Conservation (phyloP, 164 flowering plant genomes). For the Magnolia changhungtana region DNA sequence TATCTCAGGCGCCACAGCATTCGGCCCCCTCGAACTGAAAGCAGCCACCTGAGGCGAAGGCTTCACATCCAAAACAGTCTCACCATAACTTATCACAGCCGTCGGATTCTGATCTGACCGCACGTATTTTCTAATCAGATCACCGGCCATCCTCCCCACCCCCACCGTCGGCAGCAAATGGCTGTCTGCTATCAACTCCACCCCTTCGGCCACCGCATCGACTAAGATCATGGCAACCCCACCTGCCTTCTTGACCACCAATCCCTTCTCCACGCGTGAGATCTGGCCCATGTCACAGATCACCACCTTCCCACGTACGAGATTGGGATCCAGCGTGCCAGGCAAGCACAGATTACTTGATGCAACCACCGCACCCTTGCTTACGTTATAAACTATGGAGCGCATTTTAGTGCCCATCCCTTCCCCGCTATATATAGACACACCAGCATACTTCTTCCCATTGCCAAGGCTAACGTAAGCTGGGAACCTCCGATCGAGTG, state of each 20-base stretch:
- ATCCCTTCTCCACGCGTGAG: conserved; percentile 81
- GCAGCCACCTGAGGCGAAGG: conserved; percentile 93
- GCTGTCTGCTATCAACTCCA: conserved; percentile 78
- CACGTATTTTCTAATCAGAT: conserved; percentile 50
- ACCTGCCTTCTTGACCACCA: conserved; percentile 72
- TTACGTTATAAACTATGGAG: conserved; percentile 37
- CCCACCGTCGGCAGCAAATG: conserved; percentile 81
- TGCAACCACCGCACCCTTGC: conserved; percentile 12
- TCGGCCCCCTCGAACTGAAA: conserved; percentile 89
- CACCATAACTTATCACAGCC: conserved; percentile 65
- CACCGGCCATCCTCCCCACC: conserved; percentile 63
- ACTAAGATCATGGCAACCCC: conserved; percentile 86
- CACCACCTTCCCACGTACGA: conserved; percentile 70
- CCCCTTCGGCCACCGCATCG: conserved; percentile 72
- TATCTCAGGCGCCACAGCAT: conserved; percentile 56
- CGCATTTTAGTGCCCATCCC: conserved; percentile 54
- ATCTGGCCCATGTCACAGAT: conserved; percentile 72
- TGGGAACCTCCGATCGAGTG: conserved; percentile 81
- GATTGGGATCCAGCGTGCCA: conserved; percentile 54
- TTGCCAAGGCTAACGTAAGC: conserved; percentile 53
- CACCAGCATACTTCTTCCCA: conserved; percentile 43
- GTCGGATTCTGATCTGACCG: conserved; percentile 42
- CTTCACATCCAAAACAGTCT: conserved; percentile 63
- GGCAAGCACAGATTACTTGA: conserved; percentile 57
- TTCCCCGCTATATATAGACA: conserved; percentile 67